These are phyloP conservation scores for Globisporangium irregulare DNA, from an alignment of 352 stramenopile species.

Conservation along the genomic window DNA sequence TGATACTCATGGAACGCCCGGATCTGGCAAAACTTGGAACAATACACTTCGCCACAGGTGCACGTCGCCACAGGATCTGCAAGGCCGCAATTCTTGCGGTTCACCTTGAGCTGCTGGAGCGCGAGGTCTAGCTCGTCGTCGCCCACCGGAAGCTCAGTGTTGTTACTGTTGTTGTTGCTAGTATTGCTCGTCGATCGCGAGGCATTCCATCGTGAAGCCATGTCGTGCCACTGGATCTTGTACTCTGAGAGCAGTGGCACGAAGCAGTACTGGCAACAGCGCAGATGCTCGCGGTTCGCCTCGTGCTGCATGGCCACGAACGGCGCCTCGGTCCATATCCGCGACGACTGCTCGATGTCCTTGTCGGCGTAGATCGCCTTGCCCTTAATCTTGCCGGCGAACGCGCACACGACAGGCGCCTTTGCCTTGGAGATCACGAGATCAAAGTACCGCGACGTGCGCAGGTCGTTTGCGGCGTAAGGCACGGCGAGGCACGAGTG, in stretches of 20 bases:
- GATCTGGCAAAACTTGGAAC: constrained; percentile 72
- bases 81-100: constrained; percentile 50
- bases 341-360: constrained; percentile 38
- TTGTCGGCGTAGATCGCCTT: constrained; percentile 68
- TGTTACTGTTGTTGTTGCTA: neutral
- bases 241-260: constrained; percentile 57
- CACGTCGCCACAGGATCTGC: constrained; percentile 31
- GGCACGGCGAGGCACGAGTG: constrained; percentile 53
- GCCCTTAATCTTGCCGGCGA: constrained; percentile 56
- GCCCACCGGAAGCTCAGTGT: constrained; percentile 4
- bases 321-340: constrained; percentile 69
- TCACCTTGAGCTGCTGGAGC: constrained; percentile 38
- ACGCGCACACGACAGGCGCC: constrained; percentile 56
- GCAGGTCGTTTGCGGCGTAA: constrained; percentile 45
- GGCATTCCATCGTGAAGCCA: constrained; percentile 31
- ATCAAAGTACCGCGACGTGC: constrained; percentile 57
- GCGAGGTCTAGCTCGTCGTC: constrained; percentile 43
- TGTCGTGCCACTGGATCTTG: constrained; percentile 39
- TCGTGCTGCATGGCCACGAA: constrained; percentile 78
- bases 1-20: constrained; percentile 75
- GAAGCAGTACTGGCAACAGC: constrained; percentile 73
- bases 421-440: constrained; percentile 60
- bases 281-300: constrained; percentile 31
- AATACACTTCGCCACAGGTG: constrained; percentile 81
- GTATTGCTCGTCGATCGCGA: neutral